These are phyloP conservation scores for Beta lomatogona DNA, from an alignment of 179 eudicot species.

Conservation along the genomic window DNA sequence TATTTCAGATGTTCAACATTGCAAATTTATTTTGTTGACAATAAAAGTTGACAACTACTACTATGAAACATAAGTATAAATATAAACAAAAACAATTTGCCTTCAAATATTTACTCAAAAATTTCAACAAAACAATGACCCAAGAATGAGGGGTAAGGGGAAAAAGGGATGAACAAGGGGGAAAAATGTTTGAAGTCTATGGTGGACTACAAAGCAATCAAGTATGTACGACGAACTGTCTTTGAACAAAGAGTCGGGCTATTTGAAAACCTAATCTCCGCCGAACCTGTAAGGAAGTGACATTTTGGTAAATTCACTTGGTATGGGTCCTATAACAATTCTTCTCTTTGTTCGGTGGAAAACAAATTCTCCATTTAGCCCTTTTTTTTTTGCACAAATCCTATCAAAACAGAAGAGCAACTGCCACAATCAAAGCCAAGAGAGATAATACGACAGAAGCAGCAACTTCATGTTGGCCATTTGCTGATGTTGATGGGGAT, in stretches of 20 bases:
- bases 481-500: constrained; percentile 26
- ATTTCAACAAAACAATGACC: neutral
- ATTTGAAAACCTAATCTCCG: no score
- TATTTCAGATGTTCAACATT: no score
- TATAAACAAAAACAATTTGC: neutral
- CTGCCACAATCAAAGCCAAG: constrained; percentile 37
- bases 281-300: no score
- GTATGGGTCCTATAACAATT: no score
- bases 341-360: no score
- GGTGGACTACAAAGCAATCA: constrained; percentile 6
- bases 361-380: no score
- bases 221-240: constrained; percentile 18
- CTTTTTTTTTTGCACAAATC: no score
- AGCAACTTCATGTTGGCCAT: constrained; percentile 39
- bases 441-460: constrained; percentile 30
- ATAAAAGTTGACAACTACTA: no score
- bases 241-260: neutral
- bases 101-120: neutral
- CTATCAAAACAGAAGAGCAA: constrained; percentile 33
- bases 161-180: neutral
- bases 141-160: neutral
- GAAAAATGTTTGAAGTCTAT: neutral
- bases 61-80: no score
- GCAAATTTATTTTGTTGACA: no score
- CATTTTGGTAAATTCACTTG: no score